These are phyloP conservation scores for Seminavis robusta DNA, from an alignment of 108 stramenopile species.

Conservation along the genomic window DNA sequence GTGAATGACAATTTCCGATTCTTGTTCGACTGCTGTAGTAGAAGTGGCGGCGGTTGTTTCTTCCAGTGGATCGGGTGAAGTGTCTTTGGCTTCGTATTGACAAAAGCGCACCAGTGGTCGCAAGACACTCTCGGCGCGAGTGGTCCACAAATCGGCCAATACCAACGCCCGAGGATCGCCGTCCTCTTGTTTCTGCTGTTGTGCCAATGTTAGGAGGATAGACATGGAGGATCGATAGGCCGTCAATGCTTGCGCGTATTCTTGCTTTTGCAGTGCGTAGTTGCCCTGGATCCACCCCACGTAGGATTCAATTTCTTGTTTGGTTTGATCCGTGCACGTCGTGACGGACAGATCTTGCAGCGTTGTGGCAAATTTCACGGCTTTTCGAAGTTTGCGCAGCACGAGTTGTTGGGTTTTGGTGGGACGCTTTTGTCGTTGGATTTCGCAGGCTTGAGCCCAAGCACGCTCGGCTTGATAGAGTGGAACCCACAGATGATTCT, in stretches of 20 bases:
- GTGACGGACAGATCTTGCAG: constrained; percentile 25
- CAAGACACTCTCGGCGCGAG: constrained; percentile 66
- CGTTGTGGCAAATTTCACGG: constrained; percentile 39
- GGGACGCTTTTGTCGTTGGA: constrained; percentile 22
- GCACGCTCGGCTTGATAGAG: constrained; percentile 60
- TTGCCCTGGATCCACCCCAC: constrained; percentile 77
- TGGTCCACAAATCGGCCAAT: constrained; percentile 66
- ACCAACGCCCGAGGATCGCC: constrained; percentile 38
- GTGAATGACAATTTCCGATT: constrained; percentile 22
- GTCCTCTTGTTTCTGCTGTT: background rate
- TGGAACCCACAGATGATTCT: constrained; percentile 33
- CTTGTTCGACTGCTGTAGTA: background rate
- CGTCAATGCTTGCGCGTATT: constrained; percentile 48
- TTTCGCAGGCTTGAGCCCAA: constrained; percentile 65
- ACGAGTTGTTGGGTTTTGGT: constrained; percentile 33
- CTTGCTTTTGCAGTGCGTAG: constrained; percentile 35
- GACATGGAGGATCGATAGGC: constrained; percentile 14
- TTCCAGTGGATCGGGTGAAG: constrained; percentile 10
- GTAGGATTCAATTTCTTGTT: constrained; percentile 62
- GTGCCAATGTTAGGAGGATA: constrained; percentile 23
- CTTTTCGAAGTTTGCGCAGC: constrained; percentile 58
- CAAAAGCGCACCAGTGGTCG: constrained; percentile 71
- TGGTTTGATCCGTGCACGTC: constrained; percentile 29
- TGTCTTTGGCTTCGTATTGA: constrained; percentile 63
- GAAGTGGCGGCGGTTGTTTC: background rate